Evolutionary conservation across 2,329 filamentous ascomycete genomes (phyloP).

Genomic region (Fusarium sp.): DNA sequence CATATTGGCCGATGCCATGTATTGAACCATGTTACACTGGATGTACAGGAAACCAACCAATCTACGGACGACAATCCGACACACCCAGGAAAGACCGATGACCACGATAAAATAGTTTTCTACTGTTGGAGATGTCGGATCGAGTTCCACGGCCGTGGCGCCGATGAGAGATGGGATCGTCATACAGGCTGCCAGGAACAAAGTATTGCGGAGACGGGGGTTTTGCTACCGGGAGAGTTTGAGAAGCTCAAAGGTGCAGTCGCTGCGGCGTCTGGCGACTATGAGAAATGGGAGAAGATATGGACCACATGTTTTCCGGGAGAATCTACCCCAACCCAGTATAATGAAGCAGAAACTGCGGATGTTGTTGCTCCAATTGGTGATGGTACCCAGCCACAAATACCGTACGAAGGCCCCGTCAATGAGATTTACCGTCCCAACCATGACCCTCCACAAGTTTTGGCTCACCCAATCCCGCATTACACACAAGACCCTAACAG

Average conservation of each 20-base stretch:
- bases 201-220: constrained; percentile 2
- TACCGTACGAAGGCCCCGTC: not conserved
- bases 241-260: not conserved
- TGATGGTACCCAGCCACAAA: not conserved
- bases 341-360: not conserved
- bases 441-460: not conserved
- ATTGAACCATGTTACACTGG: not conserved
- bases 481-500: too few relatives aligned
- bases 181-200: not conserved
- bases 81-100: not conserved
- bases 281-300: not conserved
- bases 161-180: not conserved
- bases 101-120: not conserved
- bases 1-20: not conserved
- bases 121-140: not conserved
- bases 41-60: not conserved
- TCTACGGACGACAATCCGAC: not conserved
- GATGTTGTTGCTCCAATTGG: not conserved
- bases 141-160: not conserved
- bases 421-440: not conserved
- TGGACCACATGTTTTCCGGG: not conserved
- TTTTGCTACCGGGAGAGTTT: constrained; percentile 4
- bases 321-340: not conserved
- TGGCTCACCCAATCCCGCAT: not conserved
- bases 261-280: not conserved